phyloP scores from a whole-genome alignment of 192 early-diverging fungal genomes.

The Coemansia sp. region DNA sequence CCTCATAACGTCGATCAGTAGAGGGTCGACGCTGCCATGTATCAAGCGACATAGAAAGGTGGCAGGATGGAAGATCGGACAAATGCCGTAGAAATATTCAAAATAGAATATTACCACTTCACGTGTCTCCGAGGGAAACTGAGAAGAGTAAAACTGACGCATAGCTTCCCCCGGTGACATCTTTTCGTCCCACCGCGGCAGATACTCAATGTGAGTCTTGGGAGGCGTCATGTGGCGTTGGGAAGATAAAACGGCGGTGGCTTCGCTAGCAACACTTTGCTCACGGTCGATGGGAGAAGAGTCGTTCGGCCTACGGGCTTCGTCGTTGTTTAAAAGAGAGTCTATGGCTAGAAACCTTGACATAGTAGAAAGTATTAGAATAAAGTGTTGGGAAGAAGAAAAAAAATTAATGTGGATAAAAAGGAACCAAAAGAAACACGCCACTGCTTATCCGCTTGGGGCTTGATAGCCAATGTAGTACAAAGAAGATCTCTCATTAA shows the following conservation, averaged over 20 bases:
- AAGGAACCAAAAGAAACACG: not conserved
- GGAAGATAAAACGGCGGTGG: not conserved
- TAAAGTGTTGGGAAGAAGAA: not conserved
- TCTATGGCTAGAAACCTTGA: not conserved
- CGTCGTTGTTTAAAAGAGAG: not conserved
- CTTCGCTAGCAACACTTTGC: not conserved
- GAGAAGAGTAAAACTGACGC: slow-evolving; percentile 36
- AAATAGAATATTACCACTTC: slow-evolving; percentile 42
- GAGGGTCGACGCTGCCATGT: slow-evolving; percentile 28
- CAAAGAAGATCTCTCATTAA: no score
- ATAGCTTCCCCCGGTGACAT: slow-evolving; percentile 14
- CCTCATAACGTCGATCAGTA: slow-evolving; percentile 47
- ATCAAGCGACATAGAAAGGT: slow-evolving; percentile 42
- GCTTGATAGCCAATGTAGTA: no score
- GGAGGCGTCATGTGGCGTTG: not conserved
- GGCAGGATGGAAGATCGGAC: slow-evolving; percentile 52
- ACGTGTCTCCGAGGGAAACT: slow-evolving; percentile 32
- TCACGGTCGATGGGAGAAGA: not conserved
- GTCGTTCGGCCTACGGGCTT: not conserved
- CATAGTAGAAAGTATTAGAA: not conserved
- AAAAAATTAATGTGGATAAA: not conserved
- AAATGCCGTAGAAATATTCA: slow-evolving; percentile 48
- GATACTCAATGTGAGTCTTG: not conserved
- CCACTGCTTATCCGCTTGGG: no score
- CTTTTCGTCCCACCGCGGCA: slow-evolving; percentile 2